phyloP scores from a whole-genome alignment of 2,329 filamentous ascomycete genomes.

The Claviceps cyperi region DNA sequence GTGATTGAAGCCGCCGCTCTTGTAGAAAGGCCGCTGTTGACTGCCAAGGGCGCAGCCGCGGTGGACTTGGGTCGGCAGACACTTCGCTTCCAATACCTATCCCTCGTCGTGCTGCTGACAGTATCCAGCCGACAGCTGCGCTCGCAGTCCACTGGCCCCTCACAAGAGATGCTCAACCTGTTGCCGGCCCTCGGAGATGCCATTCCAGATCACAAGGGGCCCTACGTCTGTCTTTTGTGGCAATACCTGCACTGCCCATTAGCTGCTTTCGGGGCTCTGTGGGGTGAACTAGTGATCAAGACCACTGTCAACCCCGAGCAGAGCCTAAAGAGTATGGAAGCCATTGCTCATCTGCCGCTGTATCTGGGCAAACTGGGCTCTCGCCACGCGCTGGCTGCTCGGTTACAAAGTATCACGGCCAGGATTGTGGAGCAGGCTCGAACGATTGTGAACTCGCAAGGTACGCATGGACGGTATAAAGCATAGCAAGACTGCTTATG shows the following conservation, averaged over 20 bases:
- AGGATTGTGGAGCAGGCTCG: background rate
- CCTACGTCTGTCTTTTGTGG: background rate
- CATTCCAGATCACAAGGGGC: background rate
- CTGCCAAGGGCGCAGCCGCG: background rate
- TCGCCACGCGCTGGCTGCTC: background rate
- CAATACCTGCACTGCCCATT: constrained; percentile 1
- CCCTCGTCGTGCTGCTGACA: background rate
- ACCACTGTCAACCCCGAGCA: background rate
- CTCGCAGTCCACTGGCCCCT: background rate
- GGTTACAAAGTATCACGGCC: background rate
- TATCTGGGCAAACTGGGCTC: background rate
- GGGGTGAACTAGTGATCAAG: constrained; percentile 1
- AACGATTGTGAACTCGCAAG: background rate
- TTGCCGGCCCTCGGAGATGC: background rate
- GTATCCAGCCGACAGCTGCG: background rate
- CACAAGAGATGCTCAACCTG: background rate
- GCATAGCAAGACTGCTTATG: background rate
- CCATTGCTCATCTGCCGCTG: background rate
- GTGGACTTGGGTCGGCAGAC: background rate
- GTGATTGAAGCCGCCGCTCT: background rate
- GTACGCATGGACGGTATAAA: background rate
- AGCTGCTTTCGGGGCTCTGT: background rate
- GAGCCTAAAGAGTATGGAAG: background rate
- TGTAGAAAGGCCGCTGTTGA: background rate
- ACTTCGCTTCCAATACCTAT: background rate